Percentiles rank a stretch among this genome's conserved stretches.
These are phyloP conservation scores for Papiliotrema flavescens DNA, from an alignment of 1,284 basidiomycete species.

Conservation along the genomic window DNA sequence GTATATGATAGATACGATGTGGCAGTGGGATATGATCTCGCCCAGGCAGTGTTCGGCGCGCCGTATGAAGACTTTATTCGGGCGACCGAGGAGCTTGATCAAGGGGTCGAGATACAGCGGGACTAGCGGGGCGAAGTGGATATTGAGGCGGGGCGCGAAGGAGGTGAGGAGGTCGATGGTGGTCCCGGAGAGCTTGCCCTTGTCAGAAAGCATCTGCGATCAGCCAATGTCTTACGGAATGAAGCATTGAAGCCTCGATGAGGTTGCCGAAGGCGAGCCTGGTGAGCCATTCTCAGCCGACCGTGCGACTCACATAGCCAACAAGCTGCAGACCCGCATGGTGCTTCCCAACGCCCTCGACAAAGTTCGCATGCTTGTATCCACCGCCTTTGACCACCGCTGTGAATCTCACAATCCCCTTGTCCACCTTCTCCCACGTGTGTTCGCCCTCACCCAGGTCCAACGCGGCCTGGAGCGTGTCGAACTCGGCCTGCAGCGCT, in stretches of 20 bases:
- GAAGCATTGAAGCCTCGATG: not conserved
- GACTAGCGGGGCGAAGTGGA: conserved; percentile 48
- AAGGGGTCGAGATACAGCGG: conserved; percentile 51
- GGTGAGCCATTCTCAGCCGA: not conserved
- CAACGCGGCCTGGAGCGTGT: conserved; percentile 33
- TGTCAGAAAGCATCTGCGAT: conserved; percentile 51
- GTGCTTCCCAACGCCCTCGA: conserved; percentile 43
- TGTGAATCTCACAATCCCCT: conserved; percentile 44
- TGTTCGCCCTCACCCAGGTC: conserved; percentile 48
- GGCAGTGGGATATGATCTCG: conserved; percentile 51
- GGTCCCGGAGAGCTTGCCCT: conserved; percentile 51
- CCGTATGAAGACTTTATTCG: conserved; percentile 53
- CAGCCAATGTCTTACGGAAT: no score
- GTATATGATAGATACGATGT: conserved; percentile 36
- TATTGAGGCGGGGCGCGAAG: conserved; percentile 50
- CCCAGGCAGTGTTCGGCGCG: conserved; percentile 51
- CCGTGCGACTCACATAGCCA: conserved; percentile 40
- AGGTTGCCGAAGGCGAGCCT: not conserved
- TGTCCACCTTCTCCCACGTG: conserved; percentile 49
- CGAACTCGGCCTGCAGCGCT: conserved; percentile 41
- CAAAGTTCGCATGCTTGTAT: conserved; percentile 45
- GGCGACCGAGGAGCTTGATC: conserved; percentile 50
- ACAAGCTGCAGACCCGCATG: conserved; percentile 43
- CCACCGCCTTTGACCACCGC: conserved; percentile 47
- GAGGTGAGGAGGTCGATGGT: conserved; percentile 52